Evolutionary conservation across 2,329 filamentous ascomycete genomes (phyloP), one percentile per base, ranked within the genome.

Genomic region (Sphaerulina vaccinii): DNA sequence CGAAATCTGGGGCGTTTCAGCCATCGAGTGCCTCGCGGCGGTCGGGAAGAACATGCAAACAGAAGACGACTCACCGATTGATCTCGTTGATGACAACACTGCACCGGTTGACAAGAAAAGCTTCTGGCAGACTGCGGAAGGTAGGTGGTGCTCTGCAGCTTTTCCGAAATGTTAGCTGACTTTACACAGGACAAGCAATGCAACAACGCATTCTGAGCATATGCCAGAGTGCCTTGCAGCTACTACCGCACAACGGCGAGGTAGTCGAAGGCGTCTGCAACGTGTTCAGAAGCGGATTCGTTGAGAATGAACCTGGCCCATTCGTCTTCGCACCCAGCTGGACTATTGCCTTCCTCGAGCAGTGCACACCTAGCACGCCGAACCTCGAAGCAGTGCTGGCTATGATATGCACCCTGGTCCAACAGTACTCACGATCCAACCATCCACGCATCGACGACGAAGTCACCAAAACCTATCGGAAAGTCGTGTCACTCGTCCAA

Each of bases 1-100:
- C 15, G 73, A 76, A 50, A 67, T 71, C 1, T 64, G 71, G 10
- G 76, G 72, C 3, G 63, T 76, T 5, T 82, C 58, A 68, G 80
- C 84, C 1, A 72, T 93, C 45, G 78, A 84, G 55, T 90, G 85
- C 61, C 73, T 95, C 4, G 75, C 79, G 2, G 84, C 79, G 52
- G 83, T 91, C 60, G 88, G 85, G 0, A 87, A 83, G 65, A 86
- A 86, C 3, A 74, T 90, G 21, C 87, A 91, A 69, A 80, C 80
- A 9, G 82, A 83, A 0, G 77, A 81, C 8, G 87, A 92, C 50
- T 73, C 77, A 2, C 77, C 83, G 0, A 79, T 91, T 21, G 84
- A 91, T 52, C 71, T 91, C 1, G 86, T 88, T 29, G 72, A 73
- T 3, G 76, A 78, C 5, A 68, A 72, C 5, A 56, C 61, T n/a